These are phyloP conservation scores for Chaetomiaceae sp. DNA, from an alignment of 2,329 filamentous ascomycete genomes.

Conservation along the genomic window DNA sequence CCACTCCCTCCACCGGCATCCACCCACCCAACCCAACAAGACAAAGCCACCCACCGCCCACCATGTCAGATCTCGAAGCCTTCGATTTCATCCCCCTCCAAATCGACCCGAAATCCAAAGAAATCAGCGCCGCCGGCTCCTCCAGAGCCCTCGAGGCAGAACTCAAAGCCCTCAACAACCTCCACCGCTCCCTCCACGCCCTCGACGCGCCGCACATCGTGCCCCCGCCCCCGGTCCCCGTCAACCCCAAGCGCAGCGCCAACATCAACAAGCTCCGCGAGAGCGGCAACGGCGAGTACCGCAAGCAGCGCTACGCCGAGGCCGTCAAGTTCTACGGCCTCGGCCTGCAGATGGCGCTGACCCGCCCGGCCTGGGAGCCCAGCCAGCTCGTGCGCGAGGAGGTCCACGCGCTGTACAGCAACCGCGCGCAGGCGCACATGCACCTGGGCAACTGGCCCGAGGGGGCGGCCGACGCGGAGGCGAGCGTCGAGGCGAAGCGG, in stretches of 20 bases:
- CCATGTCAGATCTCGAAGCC: constrained; percentile 51
- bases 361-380: constrained; percentile 83
- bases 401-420: constrained; percentile 71
- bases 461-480: constrained; percentile 80
- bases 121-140: constrained; percentile 47
- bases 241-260: constrained; percentile 87
- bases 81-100: constrained; percentile 79
- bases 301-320: constrained; percentile 69
- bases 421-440: constrained; percentile 89
- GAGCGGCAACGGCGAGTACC: constrained; percentile 75
- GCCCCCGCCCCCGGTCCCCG: constrained; percentile 81
- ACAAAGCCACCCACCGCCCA: constrained; percentile 8
- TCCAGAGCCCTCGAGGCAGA: constrained; percentile 55
- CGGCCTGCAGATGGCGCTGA: constrained; percentile 85
- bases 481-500: constrained; percentile 81
- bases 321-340: constrained; percentile 78
- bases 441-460: constrained; percentile 76
- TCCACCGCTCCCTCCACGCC: constrained; percentile 69
- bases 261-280: constrained; percentile 90
- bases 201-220: constrained; percentile 60
- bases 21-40: neutral
- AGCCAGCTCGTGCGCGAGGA: constrained; percentile 80
- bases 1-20: no score
- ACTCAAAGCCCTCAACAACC: constrained; percentile 68
- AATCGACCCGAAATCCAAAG: constrained; percentile 78